These are phyloP conservation scores for Cucurbita argyrosperma DNA, from an alignment of 306 rosid genomes.

Conservation along the genomic window DNA sequence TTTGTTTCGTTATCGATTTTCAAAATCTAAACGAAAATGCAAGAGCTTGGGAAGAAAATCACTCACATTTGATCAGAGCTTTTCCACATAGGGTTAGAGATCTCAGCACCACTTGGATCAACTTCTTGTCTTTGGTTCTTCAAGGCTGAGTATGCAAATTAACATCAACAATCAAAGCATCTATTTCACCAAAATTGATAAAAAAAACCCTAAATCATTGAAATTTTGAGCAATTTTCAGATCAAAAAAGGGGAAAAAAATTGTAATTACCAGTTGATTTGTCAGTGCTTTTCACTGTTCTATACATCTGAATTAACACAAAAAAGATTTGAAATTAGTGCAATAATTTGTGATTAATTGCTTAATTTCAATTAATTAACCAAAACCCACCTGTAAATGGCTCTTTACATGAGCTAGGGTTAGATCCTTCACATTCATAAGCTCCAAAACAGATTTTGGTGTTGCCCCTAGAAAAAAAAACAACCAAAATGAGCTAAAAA, in stretches of 20 bases:
- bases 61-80: slow-evolving; percentile 1
- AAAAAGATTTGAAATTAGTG: slow-evolving; percentile 5
- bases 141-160: not conserved
- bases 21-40: not conserved
- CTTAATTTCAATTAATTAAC: not conserved
- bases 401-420: slow-evolving; percentile 98
- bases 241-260: not conserved
- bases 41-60: not conserved
- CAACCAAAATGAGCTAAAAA: not conserved
- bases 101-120: not conserved
- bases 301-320: slow-evolving; percentile 82
- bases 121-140: not conserved
- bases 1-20: too few species aligned
- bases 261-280: slow-evolving; percentile 51
- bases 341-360: not conserved
- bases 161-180: not conserved
- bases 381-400: slow-evolving; percentile 74
- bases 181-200: not conserved
- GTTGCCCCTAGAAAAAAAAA: slow-evolving; percentile 50
- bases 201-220: not conserved
- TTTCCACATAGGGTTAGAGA: not conserved
- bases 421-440: slow-evolving; percentile 89
- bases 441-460: slow-evolving; percentile 84
- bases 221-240: not conserved
- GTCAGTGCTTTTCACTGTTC: slow-evolving; percentile 93